A percentile compares a stretch with the other conserved stretches of the same genome.
Evolutionary conservation across 495 filamentous ascomycete genomes (phyloP).

Genomic region (Hypoxylon trugodes): DNA sequence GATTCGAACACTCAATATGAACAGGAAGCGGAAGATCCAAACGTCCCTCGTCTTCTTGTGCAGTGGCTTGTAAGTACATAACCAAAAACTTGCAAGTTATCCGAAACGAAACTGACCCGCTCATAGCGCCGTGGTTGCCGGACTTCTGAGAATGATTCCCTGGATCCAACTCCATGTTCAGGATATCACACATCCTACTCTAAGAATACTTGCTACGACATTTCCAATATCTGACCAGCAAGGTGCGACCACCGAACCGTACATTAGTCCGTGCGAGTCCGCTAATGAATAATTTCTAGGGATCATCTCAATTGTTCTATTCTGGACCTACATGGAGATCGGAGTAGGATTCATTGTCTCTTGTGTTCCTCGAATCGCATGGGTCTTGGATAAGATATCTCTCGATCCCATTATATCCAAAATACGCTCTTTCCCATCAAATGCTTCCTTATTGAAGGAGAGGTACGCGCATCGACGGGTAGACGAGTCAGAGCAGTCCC

Average conservation of each 20-base stretch:
- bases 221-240: slow-evolving; percentile 29
- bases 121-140: slow-evolving; percentile 6
- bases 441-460: too few species aligned
- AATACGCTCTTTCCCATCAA: too few species aligned
- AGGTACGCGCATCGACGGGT: too few species aligned
- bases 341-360: too few species aligned
- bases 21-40: neutral
- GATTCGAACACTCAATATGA: slow-evolving; percentile 9
- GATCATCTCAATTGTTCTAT: neutral
- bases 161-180: slow-evolving; percentile 13
- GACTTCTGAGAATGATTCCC: slow-evolving; percentile 9
- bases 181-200: neutral
- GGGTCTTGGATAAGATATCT: too few species aligned
- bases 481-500: too few species aligned
- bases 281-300: neutral
- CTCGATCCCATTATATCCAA: too few species aligned
- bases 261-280: slow-evolving; percentile 1
- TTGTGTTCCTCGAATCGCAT: too few species aligned
- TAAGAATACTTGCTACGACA: slow-evolving; percentile 7
- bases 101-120: neutral
- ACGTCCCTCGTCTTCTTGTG: slow-evolving; percentile 5
- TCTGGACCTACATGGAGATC: slow-evolving; percentile 5
- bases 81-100: neutral
- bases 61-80: slow-evolving; percentile 15
- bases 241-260: slow-evolving; percentile 26